phyloP scores from a whole-genome alignment of 2,329 filamentous ascomycete species.

The Fusarium multiceps region DNA sequence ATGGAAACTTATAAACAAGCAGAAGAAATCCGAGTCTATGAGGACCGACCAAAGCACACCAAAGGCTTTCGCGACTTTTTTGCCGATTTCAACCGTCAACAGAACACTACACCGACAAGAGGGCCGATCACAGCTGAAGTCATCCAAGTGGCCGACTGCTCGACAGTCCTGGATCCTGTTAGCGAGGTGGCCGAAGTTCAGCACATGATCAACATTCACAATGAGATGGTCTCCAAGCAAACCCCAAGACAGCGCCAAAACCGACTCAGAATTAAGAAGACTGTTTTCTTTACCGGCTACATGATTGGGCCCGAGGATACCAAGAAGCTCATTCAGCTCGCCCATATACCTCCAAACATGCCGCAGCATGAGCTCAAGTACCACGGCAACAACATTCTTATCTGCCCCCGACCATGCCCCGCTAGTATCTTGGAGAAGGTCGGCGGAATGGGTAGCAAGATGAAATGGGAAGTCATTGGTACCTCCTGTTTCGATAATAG shows the following conservation, averaged over 20 bases:
- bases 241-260: conserved; percentile 52
- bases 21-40: conserved; percentile 82
- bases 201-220: conserved; percentile 89
- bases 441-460: conserved; percentile 85
- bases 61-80: conserved; percentile 90
- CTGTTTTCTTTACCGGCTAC: conserved; percentile 92
- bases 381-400: conserved; percentile 91
- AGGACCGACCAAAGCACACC: conserved; percentile 74
- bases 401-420: conserved; percentile 81
- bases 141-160: conserved; percentile 83
- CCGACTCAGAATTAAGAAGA: conserved; percentile 81
- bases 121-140: conserved; percentile 81
- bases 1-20: conserved; percentile 88
- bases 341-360: conserved; percentile 69
- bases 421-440: conserved; percentile 81
- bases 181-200: conserved; percentile 86
- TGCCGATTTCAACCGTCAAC: conserved; percentile 75
- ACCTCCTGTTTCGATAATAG: conserved; percentile 80
- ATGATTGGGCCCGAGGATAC: conserved; percentile 79
- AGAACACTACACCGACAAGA: conserved; percentile 63
- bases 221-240: conserved; percentile 60
- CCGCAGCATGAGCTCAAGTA: conserved; percentile 79
- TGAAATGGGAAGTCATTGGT: conserved; percentile 85
- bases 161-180: conserved; percentile 79
- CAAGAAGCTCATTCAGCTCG: conserved; percentile 77